Evolutionary conservation across 164 flowering plant species (phyloP).

Genomic region (Saururus chinensis): DNA sequence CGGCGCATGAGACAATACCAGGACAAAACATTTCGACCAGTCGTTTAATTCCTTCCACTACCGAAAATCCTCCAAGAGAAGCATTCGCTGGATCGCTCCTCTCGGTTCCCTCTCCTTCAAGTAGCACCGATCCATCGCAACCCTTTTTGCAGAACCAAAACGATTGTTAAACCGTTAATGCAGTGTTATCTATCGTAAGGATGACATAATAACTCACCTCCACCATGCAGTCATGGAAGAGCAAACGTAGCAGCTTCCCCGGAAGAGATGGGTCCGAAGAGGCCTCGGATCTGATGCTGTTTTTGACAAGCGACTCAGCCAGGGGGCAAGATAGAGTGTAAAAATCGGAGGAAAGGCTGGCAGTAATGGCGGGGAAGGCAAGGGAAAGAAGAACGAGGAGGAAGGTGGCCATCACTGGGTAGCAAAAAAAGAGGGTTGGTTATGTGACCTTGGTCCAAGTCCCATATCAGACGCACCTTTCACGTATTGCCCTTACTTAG

Average conservation of each 20-base stretch:
- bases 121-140: conserved; percentile 71
- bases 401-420: too few species aligned
- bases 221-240: conserved; percentile 84
- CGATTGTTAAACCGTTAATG: too few species aligned
- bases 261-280: conserved; percentile 45
- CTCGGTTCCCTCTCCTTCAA: conserved; percentile 60
- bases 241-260: conserved; percentile 64
- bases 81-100: conserved; percentile 58
- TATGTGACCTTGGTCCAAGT: too few species aligned
- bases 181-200: too few species aligned
- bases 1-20: conserved; percentile 70
- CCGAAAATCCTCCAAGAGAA: conserved; percentile 65
- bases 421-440: too few species aligned
- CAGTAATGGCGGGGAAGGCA: background rate
- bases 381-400: background rate
- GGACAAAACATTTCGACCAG: conserved; percentile 66
- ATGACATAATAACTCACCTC: conserved; percentile 29
- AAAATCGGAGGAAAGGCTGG: conserved; percentile 37
- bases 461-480: too few species aligned
- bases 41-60: conserved; percentile 54
- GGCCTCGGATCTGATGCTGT: conserved; percentile 58
- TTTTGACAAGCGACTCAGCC: conserved; percentile 51
- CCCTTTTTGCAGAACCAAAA: conserved; percentile 22
- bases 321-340: conserved; percentile 57
- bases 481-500: too few species aligned